Evolutionary conservation across 805 yeast genomes (phyloP), one percentile per base, ranked within the genome.

Genomic region (Diddensiella transvaalensis): DNA sequence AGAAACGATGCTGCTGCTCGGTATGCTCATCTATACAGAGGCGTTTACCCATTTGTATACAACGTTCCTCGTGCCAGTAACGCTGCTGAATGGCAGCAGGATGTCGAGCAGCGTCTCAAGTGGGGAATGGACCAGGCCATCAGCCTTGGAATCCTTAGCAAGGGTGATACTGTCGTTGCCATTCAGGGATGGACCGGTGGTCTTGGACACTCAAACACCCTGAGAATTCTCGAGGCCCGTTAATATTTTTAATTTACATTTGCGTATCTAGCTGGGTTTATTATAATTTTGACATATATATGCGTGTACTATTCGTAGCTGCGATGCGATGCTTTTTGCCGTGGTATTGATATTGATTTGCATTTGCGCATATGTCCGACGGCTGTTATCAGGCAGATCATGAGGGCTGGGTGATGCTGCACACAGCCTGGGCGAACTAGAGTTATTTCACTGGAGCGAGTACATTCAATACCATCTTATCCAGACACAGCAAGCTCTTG

Each of bases 171-270:
- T 53, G 85, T 88, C 63, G 87, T 93, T 60, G 87, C 96, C 67
- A 85, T 93, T 72, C 99, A 93, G 80, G 99, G 99, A 71, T 93
- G 96, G 91, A 87, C 95, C 67, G 86, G 91, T 71, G 98, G 98
- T 76, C 79, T 88, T 60, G 99, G 99, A 69, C 96, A 93, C 84
- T 87, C 99, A 67, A 93, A 93, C 86, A 93, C 99, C 57, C 80
- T 93, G 72, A 91, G 98, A 79, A 82, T 91, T 65, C 77, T 88
- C 62, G 78, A 79, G 69, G 91, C 88, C 68, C 57, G 63, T 44
- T 55, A 26, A 58, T 49, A 47, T 46, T 21, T 38, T 22, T 23
- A 22, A 3, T 22, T 30, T 24, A 22, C 26, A 22, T 44, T 40
- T 19, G 18, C 38, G 26, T 36, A 29, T 13, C 10, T 10, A 29